Evolutionary conservation across 768 basidiomycete species (phyloP), one percentile per base, ranked within the genome.

Genomic region (Cubamyces sp.): DNA sequence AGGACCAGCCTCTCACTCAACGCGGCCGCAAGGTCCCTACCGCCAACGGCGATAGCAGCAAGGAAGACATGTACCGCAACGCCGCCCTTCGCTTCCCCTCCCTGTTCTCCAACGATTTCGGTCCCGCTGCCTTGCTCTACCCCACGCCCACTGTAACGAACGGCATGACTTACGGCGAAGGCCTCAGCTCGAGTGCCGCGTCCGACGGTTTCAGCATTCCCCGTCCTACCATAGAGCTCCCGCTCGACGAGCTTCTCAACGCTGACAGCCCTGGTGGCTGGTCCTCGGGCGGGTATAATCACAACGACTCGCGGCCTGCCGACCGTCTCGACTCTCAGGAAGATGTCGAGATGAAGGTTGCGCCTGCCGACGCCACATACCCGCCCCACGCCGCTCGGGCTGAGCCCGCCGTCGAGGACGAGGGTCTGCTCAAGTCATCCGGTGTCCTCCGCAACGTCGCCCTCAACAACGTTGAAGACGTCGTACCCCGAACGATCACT

Each of bases 151-250:
- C 89, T n/a, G 73, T 85, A 39, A 83, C 87, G 72, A 87, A 79
- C 64, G 73, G 81, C 57, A 83, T 87, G 83, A 90, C 85, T 69
- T 92, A 92, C 73, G 91, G 90, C 56, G 91, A 92, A 75, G 90
- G 76, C 69, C 70, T 66, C 58, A 68, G 62, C 61, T 62, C 77
- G 61, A 75, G 78, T 64, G 74, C 77, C 19, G 70, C 72, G 60
- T 77, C 82, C 23, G 82, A 85, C 59, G 76, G 80, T 37, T 83
- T 91, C 69, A 82, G 81, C 73, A 85, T 93, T 64, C 72, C 75
- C 21, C 85, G 91, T 12, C 92, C 91, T 0, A 93, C 92, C 45
- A 92, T 93, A 69, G 91, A 94, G 71, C 84, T 93, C 26, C 87
- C 89, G 5, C 82, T 94, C n/a, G 91, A 94, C 66, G 91, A 94